Evolutionary conservation across 441 rosid species (phyloP), one percentile per base, ranked within the genome.

Genomic region (Biscutella laevigata): DNA sequence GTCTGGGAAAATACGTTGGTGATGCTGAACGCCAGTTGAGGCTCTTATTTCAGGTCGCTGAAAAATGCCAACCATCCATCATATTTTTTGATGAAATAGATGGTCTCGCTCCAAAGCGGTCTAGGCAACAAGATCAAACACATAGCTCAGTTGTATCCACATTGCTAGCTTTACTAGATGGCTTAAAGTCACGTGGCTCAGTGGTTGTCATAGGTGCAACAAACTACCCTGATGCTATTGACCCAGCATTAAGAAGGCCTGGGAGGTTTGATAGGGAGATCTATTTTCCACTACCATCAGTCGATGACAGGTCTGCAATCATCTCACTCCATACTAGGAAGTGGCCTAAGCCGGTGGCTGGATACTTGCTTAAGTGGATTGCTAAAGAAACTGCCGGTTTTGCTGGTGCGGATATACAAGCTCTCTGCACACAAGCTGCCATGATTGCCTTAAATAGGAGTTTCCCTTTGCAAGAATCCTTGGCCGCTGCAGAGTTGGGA

Each of bases 81-180:
- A 92, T 92, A 69, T 92, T 92, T 77, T 92, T 92, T 61, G 99
- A 92, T 69, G 99, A 92, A 76, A 86, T 92, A 54, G 99, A 88
- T 76, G 99, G 99, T 30, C 77, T 88, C 34, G 99, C 99, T 49
- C 99, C 99, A 54, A 65, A 71, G 30, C 86, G 97, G 45, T 77
- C 97, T 21, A 79, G 90, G 79, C 97, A 81, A 71, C 95, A 86
- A 71, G 99, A 92, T 75, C 99, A 92, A 78, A 92, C 97, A 32
- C 99, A 92, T 70, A 84, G 89, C 75, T 92, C 99, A n/a, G 99
- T 92, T 67, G 99, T 92, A 49, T 92, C 99, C 48, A 92, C 99
- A 42, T 76, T 92, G 71, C 99, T 92, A 38, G 90, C 97, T 64
- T 64, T 92, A 53, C 61, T 92, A 83, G 99, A 92, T 67, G 99